Evolutionary conservation across 1,284 basidiomycete species (phyloP).

Genomic region (Malassezia caprae): DNA sequence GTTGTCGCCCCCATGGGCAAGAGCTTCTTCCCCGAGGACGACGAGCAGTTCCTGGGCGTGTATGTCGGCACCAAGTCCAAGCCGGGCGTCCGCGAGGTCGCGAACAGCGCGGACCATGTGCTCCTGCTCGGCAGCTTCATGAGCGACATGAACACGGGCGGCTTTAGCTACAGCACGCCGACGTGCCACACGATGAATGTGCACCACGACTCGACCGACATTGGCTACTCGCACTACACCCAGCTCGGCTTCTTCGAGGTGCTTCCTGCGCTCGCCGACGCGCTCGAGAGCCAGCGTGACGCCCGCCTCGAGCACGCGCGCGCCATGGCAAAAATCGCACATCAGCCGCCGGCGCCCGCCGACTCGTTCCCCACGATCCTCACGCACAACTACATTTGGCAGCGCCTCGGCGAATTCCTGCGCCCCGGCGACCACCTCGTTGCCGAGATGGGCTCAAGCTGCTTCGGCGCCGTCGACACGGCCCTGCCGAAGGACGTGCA

Average conservation of each 20-base stretch:
- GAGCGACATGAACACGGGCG: constrained; percentile 83
- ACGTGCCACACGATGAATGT: constrained; percentile 55
- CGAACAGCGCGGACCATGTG: constrained; percentile 73
- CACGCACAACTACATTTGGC: constrained; percentile 61
- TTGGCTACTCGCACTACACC: constrained; percentile 50
- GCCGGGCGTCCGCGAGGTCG: constrained; percentile 61
- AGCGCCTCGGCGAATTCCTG: constrained; percentile 69
- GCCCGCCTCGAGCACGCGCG: constrained; percentile 17
- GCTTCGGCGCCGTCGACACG: constrained; percentile 18
- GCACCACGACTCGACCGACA: constrained; percentile 19
- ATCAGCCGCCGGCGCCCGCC: constrained; percentile 20
- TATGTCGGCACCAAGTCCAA: constrained; percentile 42
- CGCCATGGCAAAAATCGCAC: constrained; percentile 8
- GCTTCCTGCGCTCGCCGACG: constrained; percentile 28
- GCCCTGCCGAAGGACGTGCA: constrained; percentile 20
- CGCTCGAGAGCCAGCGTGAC: constrained; percentile 11
- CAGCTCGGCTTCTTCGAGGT: constrained; percentile 46
- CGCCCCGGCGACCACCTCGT: constrained; percentile 48
- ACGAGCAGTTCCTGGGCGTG: constrained; percentile 77
- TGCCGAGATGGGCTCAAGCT: constrained; percentile 39
- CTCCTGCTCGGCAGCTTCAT: constrained; percentile 70
- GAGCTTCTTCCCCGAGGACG: constrained; percentile 65
- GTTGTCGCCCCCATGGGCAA: constrained; percentile 76
- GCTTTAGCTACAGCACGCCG: constrained; percentile 50
- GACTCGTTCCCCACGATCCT: constrained; percentile 14